phyloP scores from a whole-genome alignment of 169 alveolate species.

The Cryptosporidium xiaoi region DNA sequence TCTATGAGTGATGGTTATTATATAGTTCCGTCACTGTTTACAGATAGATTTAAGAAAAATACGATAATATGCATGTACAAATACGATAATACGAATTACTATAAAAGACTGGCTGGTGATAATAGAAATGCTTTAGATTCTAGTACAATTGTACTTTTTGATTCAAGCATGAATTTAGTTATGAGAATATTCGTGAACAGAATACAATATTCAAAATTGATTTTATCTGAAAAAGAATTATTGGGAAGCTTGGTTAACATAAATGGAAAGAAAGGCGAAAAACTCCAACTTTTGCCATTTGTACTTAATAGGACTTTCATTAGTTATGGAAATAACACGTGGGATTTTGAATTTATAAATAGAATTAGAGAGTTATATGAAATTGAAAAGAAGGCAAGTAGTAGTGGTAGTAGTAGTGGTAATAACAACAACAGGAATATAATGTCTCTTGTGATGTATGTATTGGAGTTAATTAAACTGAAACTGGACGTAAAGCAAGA shows the following conservation, averaged over 20 bases:
- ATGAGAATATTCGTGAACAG: neutral
- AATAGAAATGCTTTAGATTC: neutral
- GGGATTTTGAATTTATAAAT: slow-evolving; percentile 17
- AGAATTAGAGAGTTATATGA: slow-evolving; percentile 1
- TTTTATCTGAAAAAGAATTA: neutral
- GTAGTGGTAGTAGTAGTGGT: too few species aligned
- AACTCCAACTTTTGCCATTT: slow-evolving; percentile 36
- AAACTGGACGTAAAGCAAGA: slow-evolving; percentile 11
- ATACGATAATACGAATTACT: neutral
- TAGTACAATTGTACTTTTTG: neutral
- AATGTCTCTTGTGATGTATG: neutral
- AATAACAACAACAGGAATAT: neutral
- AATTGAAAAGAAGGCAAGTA: neutral
- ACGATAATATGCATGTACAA: slow-evolving; percentile 28
- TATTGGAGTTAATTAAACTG: slow-evolving; percentile 29
- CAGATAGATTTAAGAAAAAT: slow-evolving; percentile 25
- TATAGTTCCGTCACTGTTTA: slow-evolving; percentile 55
- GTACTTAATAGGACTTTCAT: slow-evolving; percentile 2
- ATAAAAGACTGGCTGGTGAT: neutral
- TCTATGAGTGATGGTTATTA: neutral
- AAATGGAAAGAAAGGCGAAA: neutral
- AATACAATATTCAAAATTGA: slow-evolving; percentile 23
- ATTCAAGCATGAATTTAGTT: slow-evolving; percentile 13
- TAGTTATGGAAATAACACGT: neutral
- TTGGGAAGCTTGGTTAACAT: slow-evolving; percentile 4